Base-by-base conservation (phyloP, 495 filamentous ascomycete species). In the Rhypophila decipiens region DNA sequence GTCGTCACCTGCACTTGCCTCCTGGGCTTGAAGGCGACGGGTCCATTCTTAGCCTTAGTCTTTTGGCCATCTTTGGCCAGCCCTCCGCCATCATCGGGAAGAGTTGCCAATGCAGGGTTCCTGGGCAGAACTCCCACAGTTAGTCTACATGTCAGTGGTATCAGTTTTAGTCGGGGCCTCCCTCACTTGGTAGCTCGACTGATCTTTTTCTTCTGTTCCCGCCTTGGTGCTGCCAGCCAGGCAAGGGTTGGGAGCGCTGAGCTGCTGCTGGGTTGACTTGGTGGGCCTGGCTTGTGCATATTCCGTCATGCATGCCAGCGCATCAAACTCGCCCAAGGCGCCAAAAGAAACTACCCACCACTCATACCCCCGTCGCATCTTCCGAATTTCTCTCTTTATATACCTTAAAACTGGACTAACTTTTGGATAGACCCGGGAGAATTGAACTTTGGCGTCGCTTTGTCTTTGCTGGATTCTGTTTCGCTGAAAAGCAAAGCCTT, bases 251-350 rank as follows among this genome's bases (percentile, higher is more conserved):
- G 59, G 51, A 33, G 51, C 27, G 64, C 58, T 67, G 64, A 63
- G 60, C 44, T 67, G n/a, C n/a, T n/a, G n/a, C n/a, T n/a, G n/a
- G 63, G 63, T 59, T 58, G 51, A 54, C 61, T 49, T 41, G 69
- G 70, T 74, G 70, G 70, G 64, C 66, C 71, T 67, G 59, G 66
- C 63, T 69, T 64, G 59, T 75, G 71, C 72, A 74, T 74, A 70
- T 74, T 66, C 72, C 70, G 71, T 72, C 70, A 75, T 75, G 72
- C 72, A 75, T 75, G 72, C 72, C 72, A 75, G 67, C 72, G 69
- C 72, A 75, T 75, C 72, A 75, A 70, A 53, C 51, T 59, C 66
- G 66, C 55, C 68, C 62, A 67, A 63, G 64, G 69, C 70, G 64
- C 67, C 63, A 69, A 66, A 66, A 58, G 51, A 51, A 44, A 60